Conservation (phyloP, 1,284 basidiomycete species). For the Mrakiaceae sp. region DNA sequence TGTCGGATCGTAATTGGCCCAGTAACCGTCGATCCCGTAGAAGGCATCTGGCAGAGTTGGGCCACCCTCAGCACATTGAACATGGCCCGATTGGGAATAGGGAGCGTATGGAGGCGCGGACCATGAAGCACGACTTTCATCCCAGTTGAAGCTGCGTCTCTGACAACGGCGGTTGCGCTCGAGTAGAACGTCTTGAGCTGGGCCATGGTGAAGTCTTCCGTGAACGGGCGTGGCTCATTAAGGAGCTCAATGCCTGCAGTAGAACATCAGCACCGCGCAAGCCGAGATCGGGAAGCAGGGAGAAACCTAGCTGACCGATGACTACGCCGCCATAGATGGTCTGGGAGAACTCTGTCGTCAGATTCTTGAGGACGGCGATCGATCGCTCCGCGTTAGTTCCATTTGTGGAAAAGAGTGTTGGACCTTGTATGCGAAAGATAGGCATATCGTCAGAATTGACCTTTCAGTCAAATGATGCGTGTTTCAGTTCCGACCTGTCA, state of each 20-base stretch:
- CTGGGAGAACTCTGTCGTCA: constrained; percentile 13
- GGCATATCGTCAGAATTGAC: no score
- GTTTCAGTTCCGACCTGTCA: not conserved
- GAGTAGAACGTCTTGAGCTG: constrained; percentile 24
- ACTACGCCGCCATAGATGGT: constrained; percentile 10
- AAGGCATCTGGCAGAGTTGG: constrained; percentile 23
- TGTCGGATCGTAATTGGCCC: constrained; percentile 25
- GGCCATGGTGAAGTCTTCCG: constrained; percentile 21
- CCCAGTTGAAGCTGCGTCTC: not conserved
- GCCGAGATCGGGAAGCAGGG: not conserved
- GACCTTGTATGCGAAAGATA: not conserved
- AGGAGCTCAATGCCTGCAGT: constrained; percentile 16
- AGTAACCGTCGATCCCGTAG: constrained; percentile 26
- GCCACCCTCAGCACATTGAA: not conserved
- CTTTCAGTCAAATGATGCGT: not conserved
- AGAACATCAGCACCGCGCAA: not conserved
- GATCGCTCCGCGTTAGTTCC: constrained; percentile 22
- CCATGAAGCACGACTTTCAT: constrained; percentile 25
- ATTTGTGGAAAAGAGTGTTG: constrained; percentile 21
- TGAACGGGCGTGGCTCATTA: constrained; percentile 19
- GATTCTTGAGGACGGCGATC: constrained; percentile 7
- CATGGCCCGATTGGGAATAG: not conserved
- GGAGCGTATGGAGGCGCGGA: constrained; percentile 7
- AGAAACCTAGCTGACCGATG: constrained; percentile 18
- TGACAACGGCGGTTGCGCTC: constrained; percentile 10